Base-by-base conservation (phyloP, 305 asterid species). In the Fraxinus sp. region DNA sequence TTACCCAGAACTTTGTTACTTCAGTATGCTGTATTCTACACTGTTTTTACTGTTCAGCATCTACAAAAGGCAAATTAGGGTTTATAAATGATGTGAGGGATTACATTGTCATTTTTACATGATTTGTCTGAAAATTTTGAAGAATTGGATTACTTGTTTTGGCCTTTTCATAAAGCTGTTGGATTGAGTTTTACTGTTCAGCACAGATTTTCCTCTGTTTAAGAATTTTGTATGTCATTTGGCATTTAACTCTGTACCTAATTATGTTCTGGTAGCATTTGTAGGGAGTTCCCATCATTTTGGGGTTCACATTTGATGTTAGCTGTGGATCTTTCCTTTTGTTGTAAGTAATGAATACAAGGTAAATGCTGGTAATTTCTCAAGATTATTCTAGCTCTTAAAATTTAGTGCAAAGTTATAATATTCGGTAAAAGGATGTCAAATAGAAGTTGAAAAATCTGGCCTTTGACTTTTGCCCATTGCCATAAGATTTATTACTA, bases 1-100 rank as follows among this genome's bases (percentile, higher is more conserved):
- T 89, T 75, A 8, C 55, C 75, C 72, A 39, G 78, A 57, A 73
- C 4, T 70, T 20, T 22, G 85, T 26, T 10, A 11, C 74, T 68
- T 68, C 74, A 28, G 7, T 4, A 28, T 76, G 84, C 88, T 87
- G 84, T 85, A 49, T 28, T 55, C 5, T 74, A 36, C 10, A 62
- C 57, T 73, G 30, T 72, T 77, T 62, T 81, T 64, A 79, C 86
- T 83, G 88, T 72, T 85, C 72, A 76, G 6, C 82, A 80, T 49
- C 62, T 79, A 83, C 46, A 64, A 79, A 77, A 74, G 79, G 83
- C 52, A 81, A 71, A 71, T 85, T 78, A 79, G 86, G 89, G 87
- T 85, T 82, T 82, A 37, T 64, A 44, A 55, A 77, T 80, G 74
- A 28, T 28, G 35, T 26, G 74, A 68, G 20, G 72, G 74, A 22